Evolutionary conservation across 2,329 filamentous ascomycete species (phyloP).

Genomic region (Paracamarosporium sp.): DNA sequence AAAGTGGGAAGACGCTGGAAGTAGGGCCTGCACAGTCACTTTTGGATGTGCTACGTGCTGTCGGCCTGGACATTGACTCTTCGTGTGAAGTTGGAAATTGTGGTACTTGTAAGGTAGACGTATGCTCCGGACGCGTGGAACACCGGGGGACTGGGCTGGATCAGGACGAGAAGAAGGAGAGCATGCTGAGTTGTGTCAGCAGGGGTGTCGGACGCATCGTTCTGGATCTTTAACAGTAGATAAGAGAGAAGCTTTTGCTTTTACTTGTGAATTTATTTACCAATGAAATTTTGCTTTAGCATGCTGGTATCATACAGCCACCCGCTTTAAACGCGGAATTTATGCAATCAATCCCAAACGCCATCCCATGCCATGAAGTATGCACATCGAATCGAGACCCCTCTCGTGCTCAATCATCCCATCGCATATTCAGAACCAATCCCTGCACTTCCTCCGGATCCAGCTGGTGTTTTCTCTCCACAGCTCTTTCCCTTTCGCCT

Average conservation of each 20-base stretch:
- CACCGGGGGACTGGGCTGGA: slow-evolving; percentile 49
- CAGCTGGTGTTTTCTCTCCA: slow-evolving; percentile 9
- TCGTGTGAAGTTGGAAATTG: slow-evolving; percentile 55
- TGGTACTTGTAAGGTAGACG: slow-evolving; percentile 50
- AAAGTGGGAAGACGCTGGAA: slow-evolving; percentile 51
- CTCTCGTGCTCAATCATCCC: slow-evolving; percentile 35
- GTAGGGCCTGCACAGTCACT: slow-evolving; percentile 52
- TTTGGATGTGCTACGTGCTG: slow-evolving; percentile 49
- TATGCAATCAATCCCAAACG: slow-evolving; percentile 7
- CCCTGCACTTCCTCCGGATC: slow-evolving; percentile 30
- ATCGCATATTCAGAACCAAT: slow-evolving; percentile 36
- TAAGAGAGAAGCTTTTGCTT: neutral
- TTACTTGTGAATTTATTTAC: neutral
- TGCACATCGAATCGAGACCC: slow-evolving; percentile 1
- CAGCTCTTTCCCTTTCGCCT: slow-evolving; percentile 15
- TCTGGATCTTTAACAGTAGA: slow-evolving; percentile 33
- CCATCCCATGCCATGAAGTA: neutral
- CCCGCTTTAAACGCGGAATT: neutral
- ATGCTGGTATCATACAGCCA: slow-evolving; percentile 8
- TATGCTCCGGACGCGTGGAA: slow-evolving; percentile 46
- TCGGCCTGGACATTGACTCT: slow-evolving; percentile 53
- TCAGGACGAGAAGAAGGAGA: slow-evolving; percentile 42
- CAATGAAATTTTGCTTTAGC: slow-evolving; percentile 4
- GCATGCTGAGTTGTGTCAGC: slow-evolving; percentile 49
- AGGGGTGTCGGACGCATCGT: slow-evolving; percentile 42